Percentiles rank a stretch among this genome's conserved stretches.
These are phyloP conservation scores for Xylaria sp. DNA, from an alignment of 2,329 filamentous ascomycete genomes.

Conservation along the genomic window DNA sequence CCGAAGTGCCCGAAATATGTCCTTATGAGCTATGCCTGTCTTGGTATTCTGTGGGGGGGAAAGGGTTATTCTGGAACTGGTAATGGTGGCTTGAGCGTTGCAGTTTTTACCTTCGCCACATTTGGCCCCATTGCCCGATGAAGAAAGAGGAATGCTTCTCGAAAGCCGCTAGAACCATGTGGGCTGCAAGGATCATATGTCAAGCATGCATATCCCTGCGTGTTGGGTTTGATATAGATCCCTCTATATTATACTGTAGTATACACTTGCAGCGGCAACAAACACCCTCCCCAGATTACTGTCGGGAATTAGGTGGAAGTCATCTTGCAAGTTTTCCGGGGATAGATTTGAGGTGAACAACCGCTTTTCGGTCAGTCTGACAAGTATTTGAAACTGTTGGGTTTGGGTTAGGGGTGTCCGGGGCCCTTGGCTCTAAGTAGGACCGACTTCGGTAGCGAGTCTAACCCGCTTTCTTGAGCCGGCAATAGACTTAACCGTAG, in stretches of 20 bases:
- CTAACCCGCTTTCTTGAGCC: not conserved
- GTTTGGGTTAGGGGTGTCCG: not conserved
- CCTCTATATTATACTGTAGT: not conserved
- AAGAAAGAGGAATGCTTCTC: constrained; percentile 16
- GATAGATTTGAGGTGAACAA: too few relatives aligned
- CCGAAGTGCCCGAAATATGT: not conserved
- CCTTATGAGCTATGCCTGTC: not conserved
- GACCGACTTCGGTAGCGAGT: not conserved
- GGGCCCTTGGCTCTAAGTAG: not conserved
- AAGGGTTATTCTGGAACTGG: not conserved
- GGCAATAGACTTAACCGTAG: not conserved
- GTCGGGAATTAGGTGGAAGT: not conserved
- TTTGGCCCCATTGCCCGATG: not conserved
- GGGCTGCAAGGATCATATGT: constrained; percentile 16
- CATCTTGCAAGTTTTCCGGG: too few relatives aligned
- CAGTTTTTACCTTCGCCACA: not conserved
- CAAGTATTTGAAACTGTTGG: not conserved
- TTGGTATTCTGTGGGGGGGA: not conserved
- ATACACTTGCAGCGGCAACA: too few relatives aligned
- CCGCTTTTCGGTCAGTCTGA: not conserved
- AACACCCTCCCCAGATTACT: not conserved
- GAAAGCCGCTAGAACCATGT: constrained; percentile 32
- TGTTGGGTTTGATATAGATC: not conserved
- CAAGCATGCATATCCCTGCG: constrained; percentile 15
- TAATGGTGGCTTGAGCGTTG: constrained; percentile 11